Evolutionary conservation across 441 rosid genomes (phyloP).

Genomic region (Arabidopsis lyrata): DNA sequence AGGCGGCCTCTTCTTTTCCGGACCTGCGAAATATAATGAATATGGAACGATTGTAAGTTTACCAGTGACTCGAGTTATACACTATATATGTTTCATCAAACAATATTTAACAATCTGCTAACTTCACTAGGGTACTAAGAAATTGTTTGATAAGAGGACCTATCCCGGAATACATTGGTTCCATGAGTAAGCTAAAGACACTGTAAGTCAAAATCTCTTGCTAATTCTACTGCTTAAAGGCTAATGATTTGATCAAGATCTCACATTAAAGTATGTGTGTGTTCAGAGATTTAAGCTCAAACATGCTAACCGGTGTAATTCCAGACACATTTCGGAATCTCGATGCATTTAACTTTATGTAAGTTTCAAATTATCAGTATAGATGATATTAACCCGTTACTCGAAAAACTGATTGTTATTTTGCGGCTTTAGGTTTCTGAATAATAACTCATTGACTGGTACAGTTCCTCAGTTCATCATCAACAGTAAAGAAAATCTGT

Average conservation of each 20-base stretch:
- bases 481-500: conserved; percentile 41
- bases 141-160: conserved; percentile 64
- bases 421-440: conserved; percentile 59
- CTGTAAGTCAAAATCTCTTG: conserved; percentile 62
- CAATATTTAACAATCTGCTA: conserved; percentile 3
- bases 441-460: conserved; percentile 77
- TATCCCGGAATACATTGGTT: conserved; percentile 59
- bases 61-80: background rate
- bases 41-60: conserved; percentile 58
- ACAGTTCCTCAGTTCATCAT: conserved; percentile 58
- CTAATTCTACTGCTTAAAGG: background rate
- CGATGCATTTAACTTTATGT: conserved; percentile 47
- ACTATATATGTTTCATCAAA: background rate
- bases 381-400: background rate
- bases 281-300: conserved; percentile 82
- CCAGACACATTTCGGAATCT: conserved; percentile 47
- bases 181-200: conserved; percentile 35
- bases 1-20: conserved; percentile 57
- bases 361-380: conserved; percentile 32
- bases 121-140: conserved; percentile 62
- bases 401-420: background rate
- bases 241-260: background rate
- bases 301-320: conserved; percentile 63
- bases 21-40: conserved; percentile 46
- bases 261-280: background rate